These are phyloP conservation scores for Suhomyces maxii DNA, from an alignment of 1,139 yeast genomes.

Conservation along the genomic window DNA sequence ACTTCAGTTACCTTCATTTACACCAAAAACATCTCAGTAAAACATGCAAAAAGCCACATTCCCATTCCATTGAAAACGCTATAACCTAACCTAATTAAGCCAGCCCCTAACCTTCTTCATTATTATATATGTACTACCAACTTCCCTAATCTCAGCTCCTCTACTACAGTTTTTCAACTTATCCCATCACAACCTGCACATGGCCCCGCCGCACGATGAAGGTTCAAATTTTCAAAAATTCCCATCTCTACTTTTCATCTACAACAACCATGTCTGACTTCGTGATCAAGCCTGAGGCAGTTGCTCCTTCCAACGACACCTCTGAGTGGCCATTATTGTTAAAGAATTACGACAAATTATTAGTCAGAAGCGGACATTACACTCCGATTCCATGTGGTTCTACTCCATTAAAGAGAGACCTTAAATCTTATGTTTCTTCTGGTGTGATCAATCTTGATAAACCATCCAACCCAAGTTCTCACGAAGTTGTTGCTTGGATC, in stretches of 20 bases:
- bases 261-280: conserved; percentile 51
- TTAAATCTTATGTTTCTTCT: conserved; percentile 83
- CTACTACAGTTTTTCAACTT: too few relatives aligned
- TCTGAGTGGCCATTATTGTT: conserved; percentile 94
- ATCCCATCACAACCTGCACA: not conserved
- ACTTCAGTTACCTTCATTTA: not conserved
- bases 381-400: conserved; percentile 96
- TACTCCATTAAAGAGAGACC: conserved; percentile 91
- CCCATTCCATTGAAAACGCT: too few relatives aligned
- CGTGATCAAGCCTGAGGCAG: conserved; percentile 87
- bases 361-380: conserved; percentile 94
- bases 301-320: conserved; percentile 79
- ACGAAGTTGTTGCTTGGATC: conserved; percentile 99
- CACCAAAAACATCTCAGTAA: not conserved
- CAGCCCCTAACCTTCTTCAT: too few relatives aligned
- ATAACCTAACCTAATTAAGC: too few relatives aligned
- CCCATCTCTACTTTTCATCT: conserved; percentile 1
- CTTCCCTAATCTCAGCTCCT: too few relatives aligned
- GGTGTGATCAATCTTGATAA: conserved; percentile 97
- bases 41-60: not conserved
- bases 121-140: too few relatives aligned
- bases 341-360: conserved; percentile 89
- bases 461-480: conserved; percentile 97
- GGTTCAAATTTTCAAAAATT: conserved; percentile 10
- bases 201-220: conserved; percentile 4